Evolutionary conservation across 495 filamentous ascomycete genomes (phyloP), one percentile per base, ranked within the genome.

Genomic region (Penicillium bialowiezense): DNA sequence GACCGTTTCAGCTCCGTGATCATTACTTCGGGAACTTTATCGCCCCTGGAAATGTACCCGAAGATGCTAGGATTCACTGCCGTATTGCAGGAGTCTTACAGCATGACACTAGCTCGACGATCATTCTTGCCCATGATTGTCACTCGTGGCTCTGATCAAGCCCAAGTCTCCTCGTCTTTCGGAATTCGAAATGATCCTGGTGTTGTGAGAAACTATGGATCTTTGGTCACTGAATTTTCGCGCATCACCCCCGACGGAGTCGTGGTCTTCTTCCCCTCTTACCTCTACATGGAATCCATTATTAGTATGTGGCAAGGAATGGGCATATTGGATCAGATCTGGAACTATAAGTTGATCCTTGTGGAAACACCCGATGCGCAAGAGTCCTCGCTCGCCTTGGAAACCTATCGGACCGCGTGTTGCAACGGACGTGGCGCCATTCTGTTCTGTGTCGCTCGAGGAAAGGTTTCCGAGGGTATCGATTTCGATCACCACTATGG

Each of bases 401-500:
- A 99, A 65, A 96, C 92, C 0, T 99, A 95, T 67, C 88, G 95
- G 44, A 96, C 91, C 3, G 95, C 95, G 0, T 99, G 95, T 68
- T 95, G 87, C 73, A 97, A 97, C 66, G 95, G 95, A 21, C 80
- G 95, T 36, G 95, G 95, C 40, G 95, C 95, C 3, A 84, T 97
- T 24, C 73, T 99, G 34, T 82, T 97, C 34, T 97, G 90, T 64
- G 91, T 97, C 65, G 93, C 91, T 6, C 89, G 95, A 62, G 95
- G 95, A 9, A 99, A 99, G 64, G 95, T 99, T 2, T 89, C 84
- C 2, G 95, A 99, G 58, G 95, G 95, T 35, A 97, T 99, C 44
- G 95, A 99, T 80, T 99, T 99, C 59, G 95, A 99, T 64, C 93
- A 99, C 59, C 91, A 99, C 55, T 99, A 97, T 67, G 95, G 95